Evolutionary conservation across 352 stramenopile genomes (phyloP).

Genomic region (Globisporangium lucens): DNA sequence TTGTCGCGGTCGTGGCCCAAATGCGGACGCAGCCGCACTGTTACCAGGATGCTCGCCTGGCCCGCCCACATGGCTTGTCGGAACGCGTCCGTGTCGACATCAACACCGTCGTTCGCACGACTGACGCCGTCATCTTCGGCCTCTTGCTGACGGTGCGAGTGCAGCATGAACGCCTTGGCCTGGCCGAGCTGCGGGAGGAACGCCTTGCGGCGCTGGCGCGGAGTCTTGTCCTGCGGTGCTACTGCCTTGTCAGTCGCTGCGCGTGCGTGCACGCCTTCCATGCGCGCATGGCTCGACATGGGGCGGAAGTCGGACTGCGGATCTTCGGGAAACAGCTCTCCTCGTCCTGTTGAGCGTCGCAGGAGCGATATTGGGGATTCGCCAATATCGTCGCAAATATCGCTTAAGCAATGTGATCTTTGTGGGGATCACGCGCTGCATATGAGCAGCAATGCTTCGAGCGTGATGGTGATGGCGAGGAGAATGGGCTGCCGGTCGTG

Average conservation of each 20-base stretch:
- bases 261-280: slow-evolving; percentile 14
- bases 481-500: neutral
- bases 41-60: slow-evolving; percentile 87
- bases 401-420: too few relatives aligned
- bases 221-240: slow-evolving; percentile 1
- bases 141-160: neutral
- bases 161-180: slow-evolving; percentile 17
- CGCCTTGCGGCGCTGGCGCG: slow-evolving; percentile 10
- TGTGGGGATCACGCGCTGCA: too few relatives aligned
- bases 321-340: slow-evolving; percentile 5
- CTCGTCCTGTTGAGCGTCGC: slow-evolving; percentile 15
- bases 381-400: neutral
- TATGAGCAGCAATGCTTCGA: too few relatives aligned
- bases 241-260: neutral
- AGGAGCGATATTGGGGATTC: slow-evolving; percentile 14
- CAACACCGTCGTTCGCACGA: neutral
- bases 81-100: slow-evolving; percentile 61
- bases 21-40: slow-evolving; percentile 82
- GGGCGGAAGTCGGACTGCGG: slow-evolving; percentile 12
- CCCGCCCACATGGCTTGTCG: slow-evolving; percentile 84
- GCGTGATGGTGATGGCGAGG: neutral
- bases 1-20: slow-evolving; percentile 69
- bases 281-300: slow-evolving; percentile 29
- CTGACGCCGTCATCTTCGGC: neutral
- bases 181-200: slow-evolving; percentile 25